Percentiles rank a stretch among this genome's conserved stretches.
Evolutionary conservation across 768 basidiomycete genomes (phyloP).

Genomic region (Exidia glandulosa): DNA sequence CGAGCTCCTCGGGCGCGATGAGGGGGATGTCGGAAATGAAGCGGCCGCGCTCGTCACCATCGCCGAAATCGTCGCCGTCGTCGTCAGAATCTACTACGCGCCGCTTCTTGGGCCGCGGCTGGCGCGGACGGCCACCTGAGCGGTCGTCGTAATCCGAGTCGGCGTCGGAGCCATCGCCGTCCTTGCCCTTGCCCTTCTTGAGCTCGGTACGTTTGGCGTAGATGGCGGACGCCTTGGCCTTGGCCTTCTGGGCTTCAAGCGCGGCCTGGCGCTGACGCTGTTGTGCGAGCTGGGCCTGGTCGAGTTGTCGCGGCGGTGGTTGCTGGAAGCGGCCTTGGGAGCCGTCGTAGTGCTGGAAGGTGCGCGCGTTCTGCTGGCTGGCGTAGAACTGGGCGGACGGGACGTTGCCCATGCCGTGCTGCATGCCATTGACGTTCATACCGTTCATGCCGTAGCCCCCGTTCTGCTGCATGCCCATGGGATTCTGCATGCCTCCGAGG

Average conservation of each 20-base stretch:
- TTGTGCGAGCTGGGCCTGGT: background rate
- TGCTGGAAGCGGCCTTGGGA: background rate
- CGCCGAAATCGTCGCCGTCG: slow-evolving; percentile 14
- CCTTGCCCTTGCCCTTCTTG: background rate
- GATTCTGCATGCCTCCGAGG: too few species aligned
- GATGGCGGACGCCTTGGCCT: background rate
- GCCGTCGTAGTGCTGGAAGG: background rate
- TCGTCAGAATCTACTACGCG: slow-evolving; percentile 12
- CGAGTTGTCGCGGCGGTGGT: background rate
- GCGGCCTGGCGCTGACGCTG: background rate
- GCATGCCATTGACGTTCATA: background rate
- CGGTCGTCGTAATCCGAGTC: background rate
- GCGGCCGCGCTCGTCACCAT: slow-evolving; percentile 8
- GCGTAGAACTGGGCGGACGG: background rate
- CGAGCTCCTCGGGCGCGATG: slow-evolving; percentile 16
- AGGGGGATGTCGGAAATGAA: slow-evolving; percentile 8
- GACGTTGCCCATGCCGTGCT: background rate
- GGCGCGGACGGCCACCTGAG: background rate
- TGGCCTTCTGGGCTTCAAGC: too few species aligned
- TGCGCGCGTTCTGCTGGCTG: background rate
- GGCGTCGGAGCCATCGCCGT: background rate
- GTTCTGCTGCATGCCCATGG: too few species aligned
- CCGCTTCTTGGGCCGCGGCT: slow-evolving; percentile 1
- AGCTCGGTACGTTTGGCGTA: background rate
- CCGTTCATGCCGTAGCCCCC: background rate